These are phyloP conservation scores for Talaromyces sp. DNA, from an alignment of 2,329 filamentous ascomycete species.

Conservation along the genomic window DNA sequence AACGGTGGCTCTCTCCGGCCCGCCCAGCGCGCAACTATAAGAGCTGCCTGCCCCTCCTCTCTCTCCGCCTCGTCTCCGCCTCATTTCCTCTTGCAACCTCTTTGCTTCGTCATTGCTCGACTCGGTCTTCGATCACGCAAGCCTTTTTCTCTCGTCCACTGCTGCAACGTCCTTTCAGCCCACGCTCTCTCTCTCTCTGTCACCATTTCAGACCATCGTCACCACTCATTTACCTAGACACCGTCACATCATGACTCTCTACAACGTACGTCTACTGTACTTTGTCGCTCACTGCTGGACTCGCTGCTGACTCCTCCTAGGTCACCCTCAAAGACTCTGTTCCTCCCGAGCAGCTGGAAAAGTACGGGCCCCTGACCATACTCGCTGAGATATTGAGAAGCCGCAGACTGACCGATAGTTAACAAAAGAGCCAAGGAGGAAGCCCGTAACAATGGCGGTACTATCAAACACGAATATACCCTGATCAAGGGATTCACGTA, in stretches of 20 bases:
- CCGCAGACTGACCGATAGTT: constrained; percentile 1
- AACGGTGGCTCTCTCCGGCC: background rate
- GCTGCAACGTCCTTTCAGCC: background rate
- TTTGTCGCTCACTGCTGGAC: background rate
- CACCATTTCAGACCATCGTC: background rate
- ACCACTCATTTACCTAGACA: background rate
- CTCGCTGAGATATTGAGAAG: constrained; percentile 6
- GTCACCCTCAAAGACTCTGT: constrained; percentile 74
- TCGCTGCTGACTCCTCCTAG: constrained; percentile 41
- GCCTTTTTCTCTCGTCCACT: background rate
- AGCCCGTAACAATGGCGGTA: constrained; percentile 70
- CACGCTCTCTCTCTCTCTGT: background rate
- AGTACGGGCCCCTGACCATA: constrained; percentile 40
- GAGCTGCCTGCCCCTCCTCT: background rate
- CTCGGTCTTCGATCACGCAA: background rate
- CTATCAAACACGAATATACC: constrained; percentile 77
- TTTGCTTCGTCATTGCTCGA: background rate
- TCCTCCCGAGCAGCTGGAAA: constrained; percentile 61
- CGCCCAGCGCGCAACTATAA: background rate
- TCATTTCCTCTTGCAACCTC: background rate
- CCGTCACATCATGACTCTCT: background rate
- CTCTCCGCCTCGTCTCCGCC: background rate
- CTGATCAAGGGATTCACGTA: constrained; percentile 94
- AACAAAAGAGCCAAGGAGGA: constrained; percentile 67
- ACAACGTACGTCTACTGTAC: constrained; percentile 2